Evolutionary conservation across 768 basidiomycete species (phyloP), one percentile per base, ranked within the genome.

Genomic region (Lentinula sp.): DNA sequence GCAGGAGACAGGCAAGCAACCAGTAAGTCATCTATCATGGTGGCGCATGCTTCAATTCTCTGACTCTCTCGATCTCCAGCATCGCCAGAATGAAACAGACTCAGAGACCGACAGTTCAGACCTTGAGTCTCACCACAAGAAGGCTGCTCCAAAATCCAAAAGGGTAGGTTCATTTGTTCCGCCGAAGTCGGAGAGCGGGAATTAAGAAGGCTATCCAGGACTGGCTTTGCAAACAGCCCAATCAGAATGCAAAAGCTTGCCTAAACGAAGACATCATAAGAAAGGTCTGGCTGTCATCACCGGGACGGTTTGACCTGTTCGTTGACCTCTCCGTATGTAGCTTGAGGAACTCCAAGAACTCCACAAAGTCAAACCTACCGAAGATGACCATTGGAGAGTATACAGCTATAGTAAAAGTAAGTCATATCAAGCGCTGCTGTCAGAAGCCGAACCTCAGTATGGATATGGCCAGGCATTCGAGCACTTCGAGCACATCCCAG

Each of bases 261-360:
- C 75, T 76, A 3, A 93, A 93, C 67, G 86, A 91, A 69, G 82
- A 87, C 65, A 80, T 93, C 51, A 78, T 91, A 35, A 85, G 87
- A 67, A 90, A 89, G 79, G 90, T 84, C 63, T 9, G 21, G 9
- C 11, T n/a, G 11, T n/a, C 23, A 35, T 16, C 16, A 21, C 13
- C 52, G 16, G 43, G 34, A 11, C n/a, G 1, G 34, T 54, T 61
- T 8, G 11, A 52, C 48, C 6, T 8, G 42, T 5, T 21, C 50
- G 31, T 16, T 16, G 39, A 49, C 31, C 50, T 6, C 66, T 31
- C 21, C 23, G 7, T 23, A 4, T 31, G n/a, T 49, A 93, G 91
- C 75, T 93, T 11, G 73, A 82, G 64, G 85, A 89, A 67, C 80
- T 93, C 5, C 81, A 77, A 74, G 73, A 79, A 11, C 74, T 93